A percentile compares a stretch with the other conserved stretches of the same genome.
These are phyloP conservation scores for Colletotrichum sansevieriae DNA, from an alignment of 2,329 filamentous ascomycete species.

Conservation along the genomic window DNA sequence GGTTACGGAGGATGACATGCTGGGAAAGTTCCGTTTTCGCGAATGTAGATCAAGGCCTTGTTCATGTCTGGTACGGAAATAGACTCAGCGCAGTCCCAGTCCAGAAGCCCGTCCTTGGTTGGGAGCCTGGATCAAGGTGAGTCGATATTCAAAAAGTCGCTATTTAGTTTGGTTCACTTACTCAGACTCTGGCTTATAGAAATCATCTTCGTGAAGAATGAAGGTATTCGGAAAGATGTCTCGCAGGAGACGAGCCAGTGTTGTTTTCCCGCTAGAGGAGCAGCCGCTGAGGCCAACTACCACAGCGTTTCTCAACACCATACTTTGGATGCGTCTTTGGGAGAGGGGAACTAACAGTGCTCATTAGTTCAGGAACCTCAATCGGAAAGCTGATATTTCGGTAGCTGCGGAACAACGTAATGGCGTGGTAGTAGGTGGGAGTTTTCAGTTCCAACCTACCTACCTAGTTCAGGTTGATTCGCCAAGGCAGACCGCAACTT, in stretches of 20 bases:
- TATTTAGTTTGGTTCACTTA: conserved; percentile 52
- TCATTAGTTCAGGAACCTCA: neutral
- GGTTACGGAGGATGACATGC: conserved; percentile 55
- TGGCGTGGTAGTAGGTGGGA: too few relatives aligned
- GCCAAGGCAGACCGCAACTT: conserved; percentile 6
- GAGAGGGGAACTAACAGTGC: neutral
- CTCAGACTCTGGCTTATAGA: conserved; percentile 85
- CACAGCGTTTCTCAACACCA: conserved; percentile 61
- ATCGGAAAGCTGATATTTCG: too few relatives aligned
- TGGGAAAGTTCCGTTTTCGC: conserved; percentile 73
- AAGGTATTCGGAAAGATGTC: conserved; percentile 83
- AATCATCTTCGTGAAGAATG: conserved; percentile 96
- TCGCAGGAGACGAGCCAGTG: conserved; percentile 85
- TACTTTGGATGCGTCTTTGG: conserved; percentile 46
- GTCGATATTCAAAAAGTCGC: neutral
- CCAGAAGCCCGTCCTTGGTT: conserved; percentile 72
- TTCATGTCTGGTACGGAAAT: conserved; percentile 79
- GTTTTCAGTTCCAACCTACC: too few relatives aligned
- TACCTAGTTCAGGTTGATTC: too few relatives aligned
- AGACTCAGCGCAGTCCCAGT: conserved; percentile 92
- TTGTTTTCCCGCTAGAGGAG: conserved; percentile 96
- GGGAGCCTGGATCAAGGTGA: conserved; percentile 61
- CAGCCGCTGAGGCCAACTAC: conserved; percentile 88
- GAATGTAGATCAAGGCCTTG: conserved; percentile 77
- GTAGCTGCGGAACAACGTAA: too few relatives aligned